Evolutionary conservation across 352 stramenopile species (phyloP), one percentile per base, ranked within the genome.

Genomic region (Globisporangium polare): DNA sequence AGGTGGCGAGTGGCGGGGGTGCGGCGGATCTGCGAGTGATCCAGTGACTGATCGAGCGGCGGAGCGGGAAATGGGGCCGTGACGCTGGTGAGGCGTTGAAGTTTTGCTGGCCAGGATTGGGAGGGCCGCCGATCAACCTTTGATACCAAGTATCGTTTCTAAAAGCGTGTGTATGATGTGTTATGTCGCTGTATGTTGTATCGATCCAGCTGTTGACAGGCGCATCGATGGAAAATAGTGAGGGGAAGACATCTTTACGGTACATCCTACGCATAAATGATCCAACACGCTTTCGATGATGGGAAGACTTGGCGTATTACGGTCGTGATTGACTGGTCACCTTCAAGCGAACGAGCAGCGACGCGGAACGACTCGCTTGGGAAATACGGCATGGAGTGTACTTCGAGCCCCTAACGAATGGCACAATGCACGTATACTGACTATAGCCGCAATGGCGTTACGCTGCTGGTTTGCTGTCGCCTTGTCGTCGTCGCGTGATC

Each of bases 391-490:
- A n/a, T n/a, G n/a, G n/a, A n/a, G n/a, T n/a, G n/a, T n/a, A n/a
- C n/a, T n/a, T n/a, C n/a, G n/a, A n/a, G n/a, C n/a, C n/a, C n/a
- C n/a, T n/a, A n/a, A n/a, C n/a, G n/a, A n/a, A 22, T 45, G 39
- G 18, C 22, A 45, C 39, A 45, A 45, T 20, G 15, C 39, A 45
- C 39, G 4, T 49, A 10, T 45, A 20, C 22, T 22, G 33, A 39
- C 33, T 12, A 15, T 39, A 39, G 33, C 8, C 33, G 1, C 33
- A 9, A 39, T 39, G 33, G 4, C 15, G 45, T 18, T 65, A 17
- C 27, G 69, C 58, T 10, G 53, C 52, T 9, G 72, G 51, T 35
- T 72, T 41, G 24, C n/a, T 13, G 37, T 26, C 41, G 31, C 6
- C 31, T 26, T 33, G 33, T 35, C 46, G 33, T 7, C 43, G 15